Base-by-base conservation (phyloP, 108 stramenopile genomes). In the Conticribra guillardii region DNA sequence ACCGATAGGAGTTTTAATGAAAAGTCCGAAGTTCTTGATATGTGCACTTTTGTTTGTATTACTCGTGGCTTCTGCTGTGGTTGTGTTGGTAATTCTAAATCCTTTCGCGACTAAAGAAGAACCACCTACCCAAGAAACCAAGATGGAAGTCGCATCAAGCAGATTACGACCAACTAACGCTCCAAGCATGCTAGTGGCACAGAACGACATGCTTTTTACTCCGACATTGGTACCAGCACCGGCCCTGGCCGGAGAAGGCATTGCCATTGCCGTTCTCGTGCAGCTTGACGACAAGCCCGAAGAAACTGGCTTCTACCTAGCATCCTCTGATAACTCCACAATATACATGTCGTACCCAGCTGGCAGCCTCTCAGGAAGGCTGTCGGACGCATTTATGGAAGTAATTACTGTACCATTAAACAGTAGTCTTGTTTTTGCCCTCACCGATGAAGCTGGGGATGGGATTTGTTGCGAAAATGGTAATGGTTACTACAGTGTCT, bases 251-350 rank as follows among this genome's bases (percentile, higher is more conserved):
- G 19, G n/a, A 11, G 28, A 4, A 33, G 31, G 60, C 19, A 58
- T 60, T 3, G 49, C 69, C 24, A 32, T 70, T 60, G 69, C 53
- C 31, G 48, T 70, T 24, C 48, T 70, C 4, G 69, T 70, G 17
- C 69, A 70, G 31, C 58, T 70, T 4, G 69, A 60, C 14, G 69
- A 32, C 4, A 60, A 49, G 34, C 69, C 69, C 24, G 69, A 70
- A 37, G 69, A 70, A 28, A 70, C 69, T 48, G 69, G 59, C 9
- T 70, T 70, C 26, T 51, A 37, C 2, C 30, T 70, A 29, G 57
- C 44, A 11, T 60, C 69, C 21, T 26, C 57, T 2, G 69, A 70
- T 15, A 60, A 60, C 26, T 26, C 22, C 2, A 59, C 56, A 18
- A 70, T 55, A 16, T 70, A 60, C 46, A 19, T 70, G 14, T 59